Evolutionary conservation across 805 yeast genomes (phyloP), one percentile per base, ranked within the genome.

Genomic region (Suhomyces vadensis): DNA sequence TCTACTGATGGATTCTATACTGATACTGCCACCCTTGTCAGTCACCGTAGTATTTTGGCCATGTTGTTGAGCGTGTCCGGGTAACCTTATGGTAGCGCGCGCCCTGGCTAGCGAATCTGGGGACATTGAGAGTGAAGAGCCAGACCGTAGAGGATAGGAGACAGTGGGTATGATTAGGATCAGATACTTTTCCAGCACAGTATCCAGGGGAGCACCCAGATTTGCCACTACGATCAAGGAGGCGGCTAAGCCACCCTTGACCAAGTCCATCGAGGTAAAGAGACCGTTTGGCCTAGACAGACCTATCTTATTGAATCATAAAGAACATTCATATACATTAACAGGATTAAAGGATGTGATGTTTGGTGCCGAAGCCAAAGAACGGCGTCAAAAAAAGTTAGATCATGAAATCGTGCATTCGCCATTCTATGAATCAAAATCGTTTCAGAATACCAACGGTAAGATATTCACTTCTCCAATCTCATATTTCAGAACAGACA

Each of bases 381-480:
- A 67, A 35, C 54, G 57, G 39, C 57, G 75, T 48, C 72, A 69
- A 42, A 58, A 61, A 47, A 63, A 66, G 39, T 57, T 71, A 38
- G 73, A 71, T 41, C 69, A 69, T 46, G 77, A 71, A 38, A 60
- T 71, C 31, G 60, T 59, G 25, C 77, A 71, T 50, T 71, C 75
- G 10, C 73, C 74, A 5, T 65, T 71, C 51, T 71, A 67, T 46
- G 77, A 71, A 44, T 60, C 71, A 26, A 69, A 70, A 47, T 69
- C 75, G 2, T 71, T 80, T 57, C 71, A 83, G 39, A 84, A 83
- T 53, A 87, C 92, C 2, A 78, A 82, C 29, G 99, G 98, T 19
- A 89, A 90, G 65, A 73, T 91, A 50, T 94, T 90, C 69, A 69
- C 76, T 13, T 79, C 96, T 0, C 98, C 98, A 1, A 72, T 78